phyloP scores from a whole-genome alignment of 768 basidiomycete species.

The Podaxis sp. region DNA sequence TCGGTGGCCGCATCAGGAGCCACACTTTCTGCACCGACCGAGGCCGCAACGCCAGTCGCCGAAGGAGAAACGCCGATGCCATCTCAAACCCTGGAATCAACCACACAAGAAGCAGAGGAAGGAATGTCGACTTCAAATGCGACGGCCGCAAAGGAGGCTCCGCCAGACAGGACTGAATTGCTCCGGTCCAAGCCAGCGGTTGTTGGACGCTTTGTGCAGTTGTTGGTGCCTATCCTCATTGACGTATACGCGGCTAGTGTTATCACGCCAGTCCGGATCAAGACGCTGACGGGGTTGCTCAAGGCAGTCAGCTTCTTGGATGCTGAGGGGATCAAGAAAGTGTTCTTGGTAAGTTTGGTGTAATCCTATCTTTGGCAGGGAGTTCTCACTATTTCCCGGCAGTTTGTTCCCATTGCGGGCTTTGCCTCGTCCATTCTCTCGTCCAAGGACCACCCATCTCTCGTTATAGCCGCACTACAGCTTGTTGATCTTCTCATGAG shows the following conservation, averaged over 20 bases:
- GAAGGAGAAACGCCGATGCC: conserved; percentile 30
- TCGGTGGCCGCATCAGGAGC: conserved; percentile 21
- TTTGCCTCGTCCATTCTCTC: conserved; percentile 95
- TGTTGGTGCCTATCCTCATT: conserved; percentile 90
- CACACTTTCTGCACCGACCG: conserved; percentile 24
- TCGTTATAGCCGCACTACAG: conserved; percentile 88
- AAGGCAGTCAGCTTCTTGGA: conserved; percentile 92
- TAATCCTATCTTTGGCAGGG: neutral
- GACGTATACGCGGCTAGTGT: conserved; percentile 99
- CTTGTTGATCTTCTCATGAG: conserved; percentile 87
- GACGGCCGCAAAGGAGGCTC: conserved; percentile 33
- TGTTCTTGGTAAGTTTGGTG: conserved; percentile 65
- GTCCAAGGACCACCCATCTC: conserved; percentile 83
- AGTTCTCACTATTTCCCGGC: conserved; percentile 17
- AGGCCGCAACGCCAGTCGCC: conserved; percentile 28
- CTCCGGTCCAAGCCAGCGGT: conserved; percentile 73
- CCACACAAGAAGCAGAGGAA: conserved; percentile 44
- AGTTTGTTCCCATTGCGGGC: conserved; percentile 94
- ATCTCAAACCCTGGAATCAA: conserved; percentile 24
- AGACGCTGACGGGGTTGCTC: conserved; percentile 83
- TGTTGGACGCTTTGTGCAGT: conserved; percentile 81
- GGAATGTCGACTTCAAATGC: conserved; percentile 24
- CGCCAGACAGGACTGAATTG: conserved; percentile 68
- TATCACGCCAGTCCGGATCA: conserved; percentile 79
- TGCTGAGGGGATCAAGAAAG: conserved; percentile 67